Conservation (phyloP, 306 rosid species). For the Quercus glauca region DNA sequence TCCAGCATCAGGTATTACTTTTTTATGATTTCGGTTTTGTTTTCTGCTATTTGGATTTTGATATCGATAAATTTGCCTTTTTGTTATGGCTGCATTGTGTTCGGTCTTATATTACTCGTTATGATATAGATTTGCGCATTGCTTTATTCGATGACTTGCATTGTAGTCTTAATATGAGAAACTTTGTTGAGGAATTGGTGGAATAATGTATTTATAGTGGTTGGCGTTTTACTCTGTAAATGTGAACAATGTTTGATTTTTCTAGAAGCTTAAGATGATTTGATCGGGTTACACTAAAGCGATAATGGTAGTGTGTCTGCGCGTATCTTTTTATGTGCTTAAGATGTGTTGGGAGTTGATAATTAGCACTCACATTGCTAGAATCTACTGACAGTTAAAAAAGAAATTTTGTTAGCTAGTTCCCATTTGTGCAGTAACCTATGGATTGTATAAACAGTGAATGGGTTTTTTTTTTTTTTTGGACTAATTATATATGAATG, state of each 20-base stretch:
- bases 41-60: slow-evolving; percentile 2
- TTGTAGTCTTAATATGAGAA: not conserved
- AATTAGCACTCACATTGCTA: not conserved
- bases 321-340: not conserved
- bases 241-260: not conserved
- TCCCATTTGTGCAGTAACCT: not conserved
- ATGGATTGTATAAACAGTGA: not conserved
- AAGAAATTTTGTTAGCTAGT: not conserved
- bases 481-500: not conserved
- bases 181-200: not conserved
- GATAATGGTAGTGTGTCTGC: too few relatives aligned
- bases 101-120: not conserved
- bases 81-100: not conserved
- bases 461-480: too few relatives aligned
- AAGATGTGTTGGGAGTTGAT: not conserved
- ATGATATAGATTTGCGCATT: not conserved
- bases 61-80: not conserved
- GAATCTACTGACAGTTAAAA: not conserved
- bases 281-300: not conserved
- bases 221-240: not conserved
- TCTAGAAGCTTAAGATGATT: not conserved
- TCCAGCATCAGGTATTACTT: slow-evolving; percentile 60
- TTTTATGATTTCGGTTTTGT: not conserved
- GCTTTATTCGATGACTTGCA: not conserved
- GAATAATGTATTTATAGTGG: not conserved